Evolutionary conservation across 768 basidiomycete species (phyloP), one percentile per base, ranked within the genome.

Genomic region (Termitomyces sp.): DNA sequence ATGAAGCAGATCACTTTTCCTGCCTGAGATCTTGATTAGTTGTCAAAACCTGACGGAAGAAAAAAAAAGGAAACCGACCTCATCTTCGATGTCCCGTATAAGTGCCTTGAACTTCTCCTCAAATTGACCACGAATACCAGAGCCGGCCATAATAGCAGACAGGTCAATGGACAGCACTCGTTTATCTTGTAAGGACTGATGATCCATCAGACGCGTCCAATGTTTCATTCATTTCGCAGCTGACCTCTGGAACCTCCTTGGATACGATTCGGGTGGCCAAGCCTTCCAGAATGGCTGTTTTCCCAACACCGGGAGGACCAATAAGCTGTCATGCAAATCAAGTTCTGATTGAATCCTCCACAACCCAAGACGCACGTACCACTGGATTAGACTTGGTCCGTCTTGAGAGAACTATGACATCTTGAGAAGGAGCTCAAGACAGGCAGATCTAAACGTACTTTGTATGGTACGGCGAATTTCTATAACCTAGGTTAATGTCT

Each of bases 341-440:
- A 33, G 20, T 56, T 3, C n/a, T 47, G 42, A 3, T n/a, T 18
- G 6, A 52, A 20, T 2, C 6, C 10, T 50, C 7, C 35, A 32
- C 3, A 6, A 22, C 18, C 30, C 18, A 42, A 18, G 42, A 20
- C 8, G 20, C 16, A 73, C 85, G 52, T 70, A 86, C 90, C 63
- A 95, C 92, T 5, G 93, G 94, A 65, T 96, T 95, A 8, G 90
- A 92, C 70, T 97, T 97, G 2, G 94, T 96, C 65, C 94, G 72
- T 44, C 93, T 78, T 26, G 91, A 94, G 9, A 95, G 76, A 65
- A 95, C 90, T 92, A 1, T 28, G 8, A 3, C 22, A 33, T 46
- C 13, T 59, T 58, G 28, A 54, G 46, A 28, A 49, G 7, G 13
- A n/a, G 5, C 28, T 43, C 26, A 38, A 35, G 1, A 20, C 16